Conservation (phyloP, 75 land plant species). For the Cupressus sempervirens region DNA sequence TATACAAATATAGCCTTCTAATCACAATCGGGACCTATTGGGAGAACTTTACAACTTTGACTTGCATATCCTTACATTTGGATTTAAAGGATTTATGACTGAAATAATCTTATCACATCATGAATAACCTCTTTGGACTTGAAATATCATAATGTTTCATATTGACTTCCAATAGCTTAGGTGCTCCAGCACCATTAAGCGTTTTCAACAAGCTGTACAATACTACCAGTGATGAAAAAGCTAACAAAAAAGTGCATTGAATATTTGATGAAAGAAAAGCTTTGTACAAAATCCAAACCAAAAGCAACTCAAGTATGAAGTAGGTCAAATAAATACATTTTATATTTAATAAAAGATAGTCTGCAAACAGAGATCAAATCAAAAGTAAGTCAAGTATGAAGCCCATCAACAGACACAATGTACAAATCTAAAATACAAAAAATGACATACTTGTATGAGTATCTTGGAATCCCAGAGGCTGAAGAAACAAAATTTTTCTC, state of each 20-base stretch:
- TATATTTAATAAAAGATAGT: not conserved
- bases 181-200: too few relatives aligned
- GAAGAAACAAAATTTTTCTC: conserved; percentile 42
- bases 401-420: not conserved
- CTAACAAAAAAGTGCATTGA: not conserved
- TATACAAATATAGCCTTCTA: too few relatives aligned
- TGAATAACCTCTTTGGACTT: too few relatives aligned
- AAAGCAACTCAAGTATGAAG: not conserved
- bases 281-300: not conserved
- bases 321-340: not conserved
- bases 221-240: not conserved
- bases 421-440: not conserved
- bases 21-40: too few relatives aligned
- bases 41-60: too few relatives aligned
- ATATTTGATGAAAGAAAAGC: not conserved
- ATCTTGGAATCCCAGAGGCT: conserved; percentile 72
- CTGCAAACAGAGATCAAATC: not conserved
- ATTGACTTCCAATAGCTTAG: too few relatives aligned
- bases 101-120: too few relatives aligned
- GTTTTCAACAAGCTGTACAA: not conserved
- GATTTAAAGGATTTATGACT: too few relatives aligned
- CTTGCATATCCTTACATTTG: too few relatives aligned
- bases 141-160: too few relatives aligned
- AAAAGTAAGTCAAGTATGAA: not conserved
- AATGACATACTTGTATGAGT: conserved; percentile 70